Conservation (phyloP, 2,329 filamentous ascomycete species). For the Paecilomyces dactylethromorphus region DNA sequence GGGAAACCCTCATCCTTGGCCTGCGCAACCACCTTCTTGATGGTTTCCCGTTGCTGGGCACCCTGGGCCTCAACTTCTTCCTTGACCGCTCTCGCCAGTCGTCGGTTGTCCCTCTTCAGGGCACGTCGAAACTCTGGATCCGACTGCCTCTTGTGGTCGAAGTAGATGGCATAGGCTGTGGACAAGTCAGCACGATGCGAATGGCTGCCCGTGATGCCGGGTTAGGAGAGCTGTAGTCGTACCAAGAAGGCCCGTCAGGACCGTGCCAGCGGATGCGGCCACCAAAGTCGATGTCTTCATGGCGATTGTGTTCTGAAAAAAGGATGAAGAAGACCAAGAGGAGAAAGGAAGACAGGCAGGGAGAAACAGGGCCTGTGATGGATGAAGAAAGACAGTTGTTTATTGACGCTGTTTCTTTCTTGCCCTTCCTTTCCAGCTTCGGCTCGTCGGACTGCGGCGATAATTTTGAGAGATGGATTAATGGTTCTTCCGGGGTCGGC, state of each 20-base stretch:
- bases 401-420: background rate
- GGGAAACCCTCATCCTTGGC: conserved; percentile 92
- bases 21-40: conserved; percentile 69
- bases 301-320: conserved; percentile 17
- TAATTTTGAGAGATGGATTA: conserved; percentile 21
- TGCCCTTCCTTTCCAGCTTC: background rate
- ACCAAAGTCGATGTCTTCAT: conserved; percentile 54
- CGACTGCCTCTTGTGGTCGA: conserved; percentile 59
- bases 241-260: conserved; percentile 53
- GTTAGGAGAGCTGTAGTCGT: conserved; percentile 5
- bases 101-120: conserved; percentile 45
- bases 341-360: conserved; percentile 3
- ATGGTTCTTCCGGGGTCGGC: conserved; percentile 31
- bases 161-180: conserved; percentile 59
- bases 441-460: conserved; percentile 3
- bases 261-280: conserved; percentile 51
- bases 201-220: background rate
- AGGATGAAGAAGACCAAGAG: conserved; percentile 1
- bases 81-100: conserved; percentile 40
- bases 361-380: background rate
- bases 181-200: conserved; percentile 7
- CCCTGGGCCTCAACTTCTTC: conserved; percentile 43
- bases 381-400: background rate
- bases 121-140: conserved; percentile 58
- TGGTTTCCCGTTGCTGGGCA: conserved; percentile 51